Evolutionary conservation across 2,329 filamentous ascomycete genomes (phyloP), one percentile per base, ranked within the genome.

Genomic region (Dendrostoma leiphaemia): DNA sequence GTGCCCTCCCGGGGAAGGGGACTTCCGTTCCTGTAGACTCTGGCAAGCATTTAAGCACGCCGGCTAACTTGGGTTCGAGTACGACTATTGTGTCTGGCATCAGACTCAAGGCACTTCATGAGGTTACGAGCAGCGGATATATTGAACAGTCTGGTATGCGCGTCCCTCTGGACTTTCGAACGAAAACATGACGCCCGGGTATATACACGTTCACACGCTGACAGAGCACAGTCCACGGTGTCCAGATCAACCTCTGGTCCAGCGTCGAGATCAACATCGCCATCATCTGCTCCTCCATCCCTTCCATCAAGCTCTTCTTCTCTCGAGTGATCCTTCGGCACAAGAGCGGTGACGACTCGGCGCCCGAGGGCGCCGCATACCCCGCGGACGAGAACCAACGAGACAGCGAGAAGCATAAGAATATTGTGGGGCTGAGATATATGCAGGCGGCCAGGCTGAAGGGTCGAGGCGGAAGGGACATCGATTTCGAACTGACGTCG

Each of bases 281-380:
- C 26, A 76, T 75, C 43, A 68, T 65, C 41, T 72, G 65, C 4
- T 73, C 72, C 40, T 75, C 72, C 34, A 71, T 72, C 2, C 63
- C 64, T 1, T 67, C 71, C 6, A 71, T 63, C 6, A 76, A 73
- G 4, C 73, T 68, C 6, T 69, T 74, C 1, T 67, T 71, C 48
- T 71, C 71, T 10, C 69, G 65, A 24, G 62, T 69, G 38, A 71
- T 74, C 8, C 76, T 72, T 35, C 53, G 45, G n/a, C 29, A 31
- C 23, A 54, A 38, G 23, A 26, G 38, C 38, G n/a, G n/a, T n/a
- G n/a, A 15, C 35, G 44, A 37, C 4, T 34, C 24, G 15, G 38
- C 43, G 8, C 43, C 43, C 26, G 40, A 32, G 3, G 29, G 40
- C 10, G 43, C 26, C 35, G 9, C 32, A 29, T 34, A 48, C 34